phyloP scores from a whole-genome alignment of 2,329 filamentous ascomycete genomes.

The Fonsecaea nubica region DNA sequence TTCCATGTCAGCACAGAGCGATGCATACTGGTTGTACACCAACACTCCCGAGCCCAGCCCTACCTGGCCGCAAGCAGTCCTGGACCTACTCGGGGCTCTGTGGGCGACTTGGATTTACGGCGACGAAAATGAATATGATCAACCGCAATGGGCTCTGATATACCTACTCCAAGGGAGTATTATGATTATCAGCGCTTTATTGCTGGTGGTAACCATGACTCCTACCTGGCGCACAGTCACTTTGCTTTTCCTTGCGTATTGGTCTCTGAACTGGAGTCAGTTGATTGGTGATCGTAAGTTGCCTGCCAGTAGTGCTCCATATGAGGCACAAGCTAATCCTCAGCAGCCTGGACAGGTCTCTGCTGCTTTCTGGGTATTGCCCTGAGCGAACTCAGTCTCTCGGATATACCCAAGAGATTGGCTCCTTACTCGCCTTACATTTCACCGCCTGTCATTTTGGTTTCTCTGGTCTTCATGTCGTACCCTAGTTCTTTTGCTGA shows the following conservation, averaged over 20 bases:
- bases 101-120: slow-evolving; percentile 60
- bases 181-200: slow-evolving; percentile 61
- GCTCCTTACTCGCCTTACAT: slow-evolving; percentile 56
- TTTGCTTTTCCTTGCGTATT: slow-evolving; percentile 57
- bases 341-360: slow-evolving; percentile 54
- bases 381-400: slow-evolving; percentile 57
- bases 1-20: slow-evolving; percentile 61
- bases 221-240: slow-evolving; percentile 58
- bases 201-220: slow-evolving; percentile 59
- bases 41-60: slow-evolving; percentile 55
- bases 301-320: neutral
- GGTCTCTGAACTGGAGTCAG: slow-evolving; percentile 49
- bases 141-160: slow-evolving; percentile 65
- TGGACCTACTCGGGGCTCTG: slow-evolving; percentile 54
- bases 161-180: slow-evolving; percentile 63
- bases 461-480: slow-evolving; percentile 65
- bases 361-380: slow-evolving; percentile 69
- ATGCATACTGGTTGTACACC: slow-evolving; percentile 65
- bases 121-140: slow-evolving; percentile 60
- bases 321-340: slow-evolving; percentile 16
- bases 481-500: slow-evolving; percentile 64
- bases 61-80: slow-evolving; percentile 52
- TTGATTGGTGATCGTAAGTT: slow-evolving; percentile 46
- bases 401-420: slow-evolving; percentile 50
- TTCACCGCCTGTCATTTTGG: slow-evolving; percentile 50